Base-by-base conservation (phyloP, 306 rosid genomes). In the Sesbania bispinosa region DNA sequence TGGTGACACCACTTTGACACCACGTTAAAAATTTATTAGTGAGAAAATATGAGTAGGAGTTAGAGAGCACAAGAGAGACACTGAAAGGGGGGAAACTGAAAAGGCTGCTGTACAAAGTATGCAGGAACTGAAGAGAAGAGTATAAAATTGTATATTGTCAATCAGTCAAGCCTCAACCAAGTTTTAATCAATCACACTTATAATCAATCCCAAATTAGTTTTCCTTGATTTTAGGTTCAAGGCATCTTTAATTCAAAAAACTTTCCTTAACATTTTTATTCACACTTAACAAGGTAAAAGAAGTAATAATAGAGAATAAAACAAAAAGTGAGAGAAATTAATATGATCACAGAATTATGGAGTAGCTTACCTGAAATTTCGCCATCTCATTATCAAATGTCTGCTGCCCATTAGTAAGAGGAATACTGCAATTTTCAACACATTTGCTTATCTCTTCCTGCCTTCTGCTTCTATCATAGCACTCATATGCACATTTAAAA, bases 401-500 rank as follows among this genome's bases (percentile, higher is more conserved):
- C 77, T 94, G 92, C 76, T 94, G 98, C 10, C 88, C 89, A 67
- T 76, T 83, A 41, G 89, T 38, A 77, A 94, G 88, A 43, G 96
- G 97, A 69, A 89, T 75, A 27, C 89, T 89, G 69, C 96, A 90
- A 73, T 77, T 83, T 75, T 94, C 96, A 9, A 86, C 95, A 15
- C 98, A 94, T 48, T 67, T 73, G 82, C 74, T 83, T 61, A 90
- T 90, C 67, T 94, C 89, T 52, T 91, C 89, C 75, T 89, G 95
- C 77, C 48, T 87, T 69, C 87, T 83, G 67, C 88, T 86, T 80
- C 97, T 83, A 77, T 94, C 97, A 35, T 90, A 94, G 78, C 98
- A 90, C 63, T 90, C 96, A 20, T 90, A 76, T 0, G 97, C 97
- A n/a, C 98, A 94, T 85, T 79, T 87, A 76, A 90, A 94, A 77